Base-by-base conservation (phyloP, 768 basidiomycete species). In the Boletellus ananiceps region DNA sequence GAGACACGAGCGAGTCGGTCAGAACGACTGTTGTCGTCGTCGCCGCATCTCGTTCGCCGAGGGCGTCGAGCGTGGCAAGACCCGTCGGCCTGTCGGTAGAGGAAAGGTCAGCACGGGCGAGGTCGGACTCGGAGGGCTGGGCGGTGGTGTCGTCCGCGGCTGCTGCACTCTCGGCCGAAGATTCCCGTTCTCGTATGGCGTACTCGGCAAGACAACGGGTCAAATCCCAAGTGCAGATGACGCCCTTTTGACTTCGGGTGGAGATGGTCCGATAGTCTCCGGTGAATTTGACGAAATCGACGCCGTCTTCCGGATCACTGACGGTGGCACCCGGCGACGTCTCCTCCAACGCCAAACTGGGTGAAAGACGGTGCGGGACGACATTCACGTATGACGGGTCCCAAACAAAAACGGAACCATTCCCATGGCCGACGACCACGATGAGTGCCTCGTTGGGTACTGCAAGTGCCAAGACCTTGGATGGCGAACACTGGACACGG, bases 361-460 rank as follows among this genome's bases (percentile, higher is more conserved):
- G 39, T 1, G 27, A 44, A n/a, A 52, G 43, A 12, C 44, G 46
- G 27, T 52, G 57, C 13, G 57, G 49, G 6, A 14, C 9, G 29
- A 41, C 12, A n/a, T 49, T 1, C n/a, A 21, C 5, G 16, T 31
- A 33, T 13, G 50, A 38, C 12, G 56, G 57, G 40, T 54, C 50
- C 59, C 59, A 62, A 15, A 59, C 15, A 34, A 51, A 54, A 2
- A 53, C 16, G 36, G 60, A 55, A 4, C 56, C 52, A 29, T 62
- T 49, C 38, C 38, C 48, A 8, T 47, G 39, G 13, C 56, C 60
- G n/a, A 50, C 23, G 27, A 53, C 27, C 21, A 56, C 46, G n/a
- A 50, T 47, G 12, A 55, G 29, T 4, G 47, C 44, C 23, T 48
- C 50, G n/a, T 35, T 39, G 49, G 51, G 46, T 35, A 50, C 46